phyloP scores from a whole-genome alignment of 352 stramenopile species.

The Phytophthora kernoviae region DNA sequence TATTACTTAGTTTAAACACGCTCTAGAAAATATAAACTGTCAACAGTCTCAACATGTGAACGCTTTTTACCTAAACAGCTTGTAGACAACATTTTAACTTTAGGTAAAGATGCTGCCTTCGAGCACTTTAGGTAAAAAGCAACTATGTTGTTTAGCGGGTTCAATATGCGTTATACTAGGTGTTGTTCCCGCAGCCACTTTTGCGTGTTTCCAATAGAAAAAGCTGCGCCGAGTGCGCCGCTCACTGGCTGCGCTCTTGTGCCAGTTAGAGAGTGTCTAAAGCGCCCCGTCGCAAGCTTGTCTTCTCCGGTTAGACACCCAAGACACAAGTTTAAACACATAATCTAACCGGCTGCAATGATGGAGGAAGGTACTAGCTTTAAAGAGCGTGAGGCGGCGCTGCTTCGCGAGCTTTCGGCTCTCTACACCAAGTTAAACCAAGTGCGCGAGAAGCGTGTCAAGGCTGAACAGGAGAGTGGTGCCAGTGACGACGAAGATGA shows the following conservation, averaged over 20 bases:
- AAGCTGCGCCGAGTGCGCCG: neutral
- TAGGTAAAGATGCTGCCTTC: neutral
- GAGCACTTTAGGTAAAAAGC: no score
- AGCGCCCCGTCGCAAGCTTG: no score
- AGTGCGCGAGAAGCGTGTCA: slow-evolving; percentile 78
- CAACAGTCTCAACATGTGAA: neutral
- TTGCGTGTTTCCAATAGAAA: neutral
- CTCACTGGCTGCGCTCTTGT: neutral
- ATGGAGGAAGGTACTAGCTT: slow-evolving; percentile 32
- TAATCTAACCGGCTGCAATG: slow-evolving; percentile 3
- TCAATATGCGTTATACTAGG: neutral
- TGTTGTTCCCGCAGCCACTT: neutral
- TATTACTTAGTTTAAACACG: no score
- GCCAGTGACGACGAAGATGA: slow-evolving; percentile 27
- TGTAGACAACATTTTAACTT: neutral
- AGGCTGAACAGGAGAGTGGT: slow-evolving; percentile 64
- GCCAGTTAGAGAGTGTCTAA: no score
- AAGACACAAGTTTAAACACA: neutral
- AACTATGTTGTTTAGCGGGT: neutral
- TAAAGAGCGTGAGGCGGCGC: slow-evolving; percentile 71
- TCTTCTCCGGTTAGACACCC: no score
- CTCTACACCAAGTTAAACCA: slow-evolving; percentile 86
- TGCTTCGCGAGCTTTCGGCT: slow-evolving; percentile 71
- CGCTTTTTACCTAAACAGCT: no score
- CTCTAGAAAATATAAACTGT: slow-evolving; percentile 4